Percentiles rank a stretch among this genome's conserved stretches.
Evolutionary conservation across 805 yeast species (phyloP).

Genomic region (Candida glaebosa): DNA sequence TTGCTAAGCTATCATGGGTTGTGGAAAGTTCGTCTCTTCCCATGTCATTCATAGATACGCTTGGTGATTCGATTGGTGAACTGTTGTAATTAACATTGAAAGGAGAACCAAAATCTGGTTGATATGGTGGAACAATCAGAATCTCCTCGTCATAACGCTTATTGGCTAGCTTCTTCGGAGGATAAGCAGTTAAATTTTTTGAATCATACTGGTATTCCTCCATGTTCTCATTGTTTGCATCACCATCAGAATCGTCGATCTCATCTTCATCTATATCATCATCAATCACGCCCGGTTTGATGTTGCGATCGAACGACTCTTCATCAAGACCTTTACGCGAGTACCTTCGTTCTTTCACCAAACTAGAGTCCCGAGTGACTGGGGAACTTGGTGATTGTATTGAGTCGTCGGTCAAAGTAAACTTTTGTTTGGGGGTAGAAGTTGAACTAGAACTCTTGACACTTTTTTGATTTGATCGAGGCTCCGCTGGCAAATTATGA

Average conservation of each 20-base stretch:
- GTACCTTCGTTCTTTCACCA: neutral
- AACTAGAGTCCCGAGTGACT: neutral
- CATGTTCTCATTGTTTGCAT: neutral
- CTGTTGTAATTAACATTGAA: slow-evolving; percentile 17
- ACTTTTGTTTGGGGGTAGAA: neutral
- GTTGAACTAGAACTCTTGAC: neutral
- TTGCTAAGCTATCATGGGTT: neutral
- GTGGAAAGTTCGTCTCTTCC: neutral
- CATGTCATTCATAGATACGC: neutral
- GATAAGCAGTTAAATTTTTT: slow-evolving; percentile 19
- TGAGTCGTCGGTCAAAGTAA: neutral
- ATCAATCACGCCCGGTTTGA: slow-evolving; percentile 4
- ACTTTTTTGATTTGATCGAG: neutral
- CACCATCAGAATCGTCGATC: slow-evolving; percentile 9
- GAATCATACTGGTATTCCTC: slow-evolving; percentile 14
- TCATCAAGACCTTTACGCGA: neutral
- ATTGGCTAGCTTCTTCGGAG: slow-evolving; percentile 21
- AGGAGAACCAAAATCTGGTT: slow-evolving; percentile 31
- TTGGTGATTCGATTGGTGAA: neutral
- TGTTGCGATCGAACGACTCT: slow-evolving; percentile 2
- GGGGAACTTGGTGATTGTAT: neutral
- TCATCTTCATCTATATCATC: slow-evolving; percentile 5
- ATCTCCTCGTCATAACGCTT: slow-evolving; percentile 27
- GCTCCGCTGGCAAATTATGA: neutral
- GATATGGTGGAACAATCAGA: slow-evolving; percentile 12